These are phyloP conservation scores for Aspergillus fumigatiaffinis DNA, from an alignment of 2,329 filamentous ascomycete species.

Conservation along the genomic window DNA sequence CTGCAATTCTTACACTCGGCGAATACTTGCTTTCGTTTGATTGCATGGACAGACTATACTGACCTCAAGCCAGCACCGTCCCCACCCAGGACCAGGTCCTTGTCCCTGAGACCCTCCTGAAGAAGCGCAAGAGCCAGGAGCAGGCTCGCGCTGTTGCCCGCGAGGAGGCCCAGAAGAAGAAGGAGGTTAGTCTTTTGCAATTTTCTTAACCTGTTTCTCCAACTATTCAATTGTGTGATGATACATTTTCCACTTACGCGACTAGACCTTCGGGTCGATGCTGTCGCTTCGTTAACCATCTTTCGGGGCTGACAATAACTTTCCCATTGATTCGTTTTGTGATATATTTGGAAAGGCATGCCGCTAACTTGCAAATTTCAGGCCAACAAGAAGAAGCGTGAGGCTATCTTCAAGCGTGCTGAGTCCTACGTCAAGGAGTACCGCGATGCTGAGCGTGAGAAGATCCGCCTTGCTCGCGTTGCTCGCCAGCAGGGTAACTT, in stretches of 20 bases:
- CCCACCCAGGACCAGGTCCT: slow-evolving; percentile 93
- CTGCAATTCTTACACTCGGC: slow-evolving; percentile 90
- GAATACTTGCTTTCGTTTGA: slow-evolving; percentile 61
- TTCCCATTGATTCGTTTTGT: slow-evolving; percentile 13
- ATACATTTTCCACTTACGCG: slow-evolving; percentile 74
- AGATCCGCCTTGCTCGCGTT: slow-evolving; percentile 84
- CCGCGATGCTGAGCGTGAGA: slow-evolving; percentile 96
- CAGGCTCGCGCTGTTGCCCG: slow-evolving; percentile 90
- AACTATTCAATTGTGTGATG: slow-evolving; percentile 64
- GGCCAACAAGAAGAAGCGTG: slow-evolving; percentile 98
- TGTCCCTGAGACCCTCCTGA: slow-evolving; percentile 98
- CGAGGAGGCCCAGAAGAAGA: slow-evolving; percentile 77
- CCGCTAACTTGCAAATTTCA: slow-evolving; percentile 43
- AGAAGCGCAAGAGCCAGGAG: slow-evolving; percentile 99
- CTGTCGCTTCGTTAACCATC: slow-evolving; percentile 68
- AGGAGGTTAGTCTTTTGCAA: slow-evolving; percentile 65
- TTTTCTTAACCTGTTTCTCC: slow-evolving; percentile 12
- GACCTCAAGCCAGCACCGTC: slow-evolving; percentile 67
- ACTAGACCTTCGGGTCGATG: slow-evolving; percentile 94
- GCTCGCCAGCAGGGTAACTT: slow-evolving; percentile 90
- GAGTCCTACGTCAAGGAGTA: slow-evolving; percentile 99
- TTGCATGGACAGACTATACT: slow-evolving; percentile 76
- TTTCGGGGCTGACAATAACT: slow-evolving; percentile 68
- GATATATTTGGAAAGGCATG: slow-evolving; percentile 10
- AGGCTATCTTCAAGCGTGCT: slow-evolving; percentile 98